These are phyloP conservation scores for Galerina marginata DNA, from an alignment of 768 basidiomycete genomes.

Conservation along the genomic window DNA sequence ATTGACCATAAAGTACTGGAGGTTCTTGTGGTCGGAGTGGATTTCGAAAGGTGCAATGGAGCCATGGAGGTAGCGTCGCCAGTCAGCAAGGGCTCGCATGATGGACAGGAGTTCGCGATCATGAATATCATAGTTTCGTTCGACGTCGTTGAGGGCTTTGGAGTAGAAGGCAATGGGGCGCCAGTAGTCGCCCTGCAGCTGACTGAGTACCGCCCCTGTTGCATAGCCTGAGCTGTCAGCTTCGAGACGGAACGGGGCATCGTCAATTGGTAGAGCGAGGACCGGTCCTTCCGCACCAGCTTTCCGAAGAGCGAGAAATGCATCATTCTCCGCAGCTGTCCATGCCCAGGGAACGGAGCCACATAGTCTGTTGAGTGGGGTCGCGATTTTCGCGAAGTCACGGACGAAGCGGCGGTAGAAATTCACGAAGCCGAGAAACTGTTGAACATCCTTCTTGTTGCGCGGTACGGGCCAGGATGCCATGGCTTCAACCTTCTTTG, in stretches of 20 bases:
- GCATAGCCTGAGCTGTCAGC: constrained; percentile 46
- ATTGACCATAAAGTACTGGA: constrained; percentile 8
- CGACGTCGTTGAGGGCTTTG: constrained; percentile 31
- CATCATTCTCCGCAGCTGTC: not conserved
- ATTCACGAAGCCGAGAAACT: constrained; percentile 47
- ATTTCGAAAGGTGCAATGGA: constrained; percentile 21
- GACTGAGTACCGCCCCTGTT: constrained; percentile 43
- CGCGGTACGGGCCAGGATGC: constrained; percentile 36
- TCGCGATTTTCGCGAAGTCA: constrained; percentile 32
- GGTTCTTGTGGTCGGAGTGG: constrained; percentile 5
- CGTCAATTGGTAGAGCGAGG: constrained; percentile 1
- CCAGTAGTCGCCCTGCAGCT: constrained; percentile 28
- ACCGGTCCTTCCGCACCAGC: not conserved
- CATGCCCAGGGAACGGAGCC: constrained; percentile 8
- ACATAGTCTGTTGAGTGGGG: constrained; percentile 22
- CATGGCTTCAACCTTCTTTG: constrained; percentile 35
- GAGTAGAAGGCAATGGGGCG: constrained; percentile 46
- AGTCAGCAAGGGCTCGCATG: constrained; percentile 36
- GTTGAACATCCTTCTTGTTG: constrained; percentile 35
- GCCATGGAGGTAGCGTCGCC: constrained; percentile 31
- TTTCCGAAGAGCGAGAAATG: constrained; percentile 6
- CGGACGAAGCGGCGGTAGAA: constrained; percentile 41
- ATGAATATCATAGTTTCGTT: constrained; percentile 51
- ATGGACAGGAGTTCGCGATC: constrained; percentile 57
- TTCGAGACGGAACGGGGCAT: constrained; percentile 12